phyloP scores from a whole-genome alignment of 768 basidiomycete genomes.

The Phylloporus arenicola region DNA sequence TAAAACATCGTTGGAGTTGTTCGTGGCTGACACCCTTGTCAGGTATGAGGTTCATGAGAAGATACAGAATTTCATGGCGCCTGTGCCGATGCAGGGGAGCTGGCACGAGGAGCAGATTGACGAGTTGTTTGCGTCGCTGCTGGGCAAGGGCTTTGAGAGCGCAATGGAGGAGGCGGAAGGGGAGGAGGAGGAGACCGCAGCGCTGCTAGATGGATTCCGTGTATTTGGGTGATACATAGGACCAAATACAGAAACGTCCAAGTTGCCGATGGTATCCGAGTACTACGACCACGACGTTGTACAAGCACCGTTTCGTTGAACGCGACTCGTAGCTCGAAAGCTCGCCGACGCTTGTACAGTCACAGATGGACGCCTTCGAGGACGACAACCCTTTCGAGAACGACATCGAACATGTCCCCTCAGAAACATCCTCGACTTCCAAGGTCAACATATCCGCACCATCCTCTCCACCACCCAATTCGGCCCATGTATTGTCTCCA shows the following conservation, averaged over 20 bases:
- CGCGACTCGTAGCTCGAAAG: not conserved
- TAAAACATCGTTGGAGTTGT: conserved; percentile 4
- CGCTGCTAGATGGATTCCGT: conserved; percentile 41
- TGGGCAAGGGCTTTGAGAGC: conserved; percentile 67
- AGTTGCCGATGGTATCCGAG: not conserved
- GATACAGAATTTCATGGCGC: conserved; percentile 95
- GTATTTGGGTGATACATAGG: conserved; percentile 48
- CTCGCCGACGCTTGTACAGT: not conserved
- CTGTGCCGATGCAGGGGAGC: conserved; percentile 55
- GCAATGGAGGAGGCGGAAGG: conserved; percentile 24
- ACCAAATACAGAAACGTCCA: conserved; percentile 24
- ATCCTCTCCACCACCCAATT: conserved; percentile 47
- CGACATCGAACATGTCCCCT: conserved; percentile 33
- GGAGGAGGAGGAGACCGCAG: conserved; percentile 26
- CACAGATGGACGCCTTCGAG: conserved; percentile 40
- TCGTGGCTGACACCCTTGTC: conserved; percentile 7
- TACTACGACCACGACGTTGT: not conserved
- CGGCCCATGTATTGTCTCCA: conserved; percentile 45
- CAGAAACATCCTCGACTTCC: conserved; percentile 33
- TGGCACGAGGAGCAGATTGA: conserved; percentile 99
- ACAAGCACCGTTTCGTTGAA: not conserved
- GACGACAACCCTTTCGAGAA: conserved; percentile 66
- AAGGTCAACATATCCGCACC: conserved; percentile 43
- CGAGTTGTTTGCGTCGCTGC: conserved; percentile 83
- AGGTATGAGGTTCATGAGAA: conserved; percentile 95